phyloP scores from a whole-genome alignment of 2,329 filamentous ascomycete genomes.

The Xenoacremonium recifei region DNA sequence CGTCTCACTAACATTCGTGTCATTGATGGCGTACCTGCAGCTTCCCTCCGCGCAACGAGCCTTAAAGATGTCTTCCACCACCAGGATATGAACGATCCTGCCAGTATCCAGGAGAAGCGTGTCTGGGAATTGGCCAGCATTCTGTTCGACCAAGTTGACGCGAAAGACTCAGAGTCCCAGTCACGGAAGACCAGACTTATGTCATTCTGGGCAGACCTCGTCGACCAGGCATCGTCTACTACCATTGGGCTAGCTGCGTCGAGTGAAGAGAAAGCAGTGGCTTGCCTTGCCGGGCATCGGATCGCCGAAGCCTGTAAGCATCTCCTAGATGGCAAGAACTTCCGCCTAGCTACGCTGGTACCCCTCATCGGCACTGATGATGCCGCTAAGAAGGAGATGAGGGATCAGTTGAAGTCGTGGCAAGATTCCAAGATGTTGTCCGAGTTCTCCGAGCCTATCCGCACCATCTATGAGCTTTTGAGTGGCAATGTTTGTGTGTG shows the following conservation, averaged over 20 bases:
- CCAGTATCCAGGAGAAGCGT: conserved; percentile 62
- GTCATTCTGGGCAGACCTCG: conserved; percentile 63
- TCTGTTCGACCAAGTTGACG: conserved; percentile 71
- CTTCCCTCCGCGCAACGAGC: conserved; percentile 40
- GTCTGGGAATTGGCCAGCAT: conserved; percentile 87
- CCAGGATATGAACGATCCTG: conserved; percentile 40
- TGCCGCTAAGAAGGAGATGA: conserved; percentile 70
- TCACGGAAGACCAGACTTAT: conserved; percentile 64
- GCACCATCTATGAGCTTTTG: conserved; percentile 85
- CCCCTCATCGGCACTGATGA: conserved; percentile 76
- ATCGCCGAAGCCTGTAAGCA: conserved; percentile 80
- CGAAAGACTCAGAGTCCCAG: conserved; percentile 37
- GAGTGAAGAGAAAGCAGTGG: conserved; percentile 79
- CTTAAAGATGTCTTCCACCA: conserved; percentile 41
- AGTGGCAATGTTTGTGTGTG: conserved; percentile 84
- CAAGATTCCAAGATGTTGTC: conserved; percentile 77
- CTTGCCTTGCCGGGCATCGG: conserved; percentile 74
- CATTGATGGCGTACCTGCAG: conserved; percentile 59
- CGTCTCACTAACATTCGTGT: conserved; percentile 52
- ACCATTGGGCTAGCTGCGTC: conserved; percentile 59
- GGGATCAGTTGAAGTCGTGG: conserved; percentile 81
- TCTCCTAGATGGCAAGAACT: conserved; percentile 73
- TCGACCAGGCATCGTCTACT: conserved; percentile 57
- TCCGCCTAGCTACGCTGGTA: conserved; percentile 80
- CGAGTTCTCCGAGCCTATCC: conserved; percentile 81